A percentile compares a stretch with the other conserved stretches of the same genome.
These are phyloP conservation scores for Scheffersomyces cryptocercus DNA, from an alignment of 1,139 yeast genomes.

Conservation along the genomic window DNA sequence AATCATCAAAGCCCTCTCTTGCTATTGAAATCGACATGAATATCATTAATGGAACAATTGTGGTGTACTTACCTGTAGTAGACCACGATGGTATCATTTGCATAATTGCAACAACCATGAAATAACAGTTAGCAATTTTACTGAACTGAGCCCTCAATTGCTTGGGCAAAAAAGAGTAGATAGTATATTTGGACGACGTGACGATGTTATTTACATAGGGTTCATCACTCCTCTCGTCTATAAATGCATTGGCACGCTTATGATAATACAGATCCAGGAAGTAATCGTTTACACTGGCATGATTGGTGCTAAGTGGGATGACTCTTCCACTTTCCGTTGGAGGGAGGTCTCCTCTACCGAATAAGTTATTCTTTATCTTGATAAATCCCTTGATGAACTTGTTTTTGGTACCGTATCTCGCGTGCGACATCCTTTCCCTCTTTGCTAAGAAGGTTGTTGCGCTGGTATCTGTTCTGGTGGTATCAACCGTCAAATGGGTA, in stretches of 20 bases:
- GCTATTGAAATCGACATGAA: conserved; percentile 90
- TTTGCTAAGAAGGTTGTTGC: conserved; percentile 22
- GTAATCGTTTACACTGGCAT: conserved; percentile 25
- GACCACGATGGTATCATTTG: conserved; percentile 98
- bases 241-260: conserved; percentile 25
- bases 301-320: conserved; percentile 61
- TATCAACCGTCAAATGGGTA: conserved; percentile 26
- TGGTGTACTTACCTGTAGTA: conserved; percentile 94
- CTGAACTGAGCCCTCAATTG: conserved; percentile 90
- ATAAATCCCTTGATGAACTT: conserved; percentile 16
- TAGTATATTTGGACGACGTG: conserved; percentile 84
- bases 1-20: conserved; percentile 93
- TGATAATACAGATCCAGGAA: conserved; percentile 33
- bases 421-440: conserved; percentile 17
- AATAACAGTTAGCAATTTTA: conserved; percentile 85
- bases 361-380: conserved; percentile 30
- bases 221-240: conserved; percentile 68
- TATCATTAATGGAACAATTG: conserved; percentile 82
- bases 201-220: conserved; percentile 70
- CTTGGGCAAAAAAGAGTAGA: conserved; percentile 81
- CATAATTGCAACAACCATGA: conserved; percentile 82
- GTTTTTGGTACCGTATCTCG: conserved; percentile 18
- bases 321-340: conserved; percentile 70
- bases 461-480: conserved; percentile 18
- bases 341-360: conserved; percentile 46